A percentile compares a stretch with the other conserved stretches of the same genome.
Conservation (phyloP, 1,284 basidiomycete genomes). For the Athelia psychrophila region DNA sequence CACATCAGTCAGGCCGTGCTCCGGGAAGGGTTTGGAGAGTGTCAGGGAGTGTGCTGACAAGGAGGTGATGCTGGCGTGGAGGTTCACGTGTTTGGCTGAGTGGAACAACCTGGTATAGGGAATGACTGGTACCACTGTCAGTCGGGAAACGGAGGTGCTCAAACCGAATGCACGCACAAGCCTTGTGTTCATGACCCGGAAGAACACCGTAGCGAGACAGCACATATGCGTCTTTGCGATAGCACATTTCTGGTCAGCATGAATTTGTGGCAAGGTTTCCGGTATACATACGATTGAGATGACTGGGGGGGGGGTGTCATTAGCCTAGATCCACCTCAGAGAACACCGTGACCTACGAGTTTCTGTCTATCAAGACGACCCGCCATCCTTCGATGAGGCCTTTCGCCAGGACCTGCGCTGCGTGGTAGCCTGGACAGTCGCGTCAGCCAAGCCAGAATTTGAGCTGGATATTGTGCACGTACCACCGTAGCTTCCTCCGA, state of each 20-base stretch:
- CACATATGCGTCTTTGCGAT: constrained; percentile 51
- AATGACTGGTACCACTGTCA: constrained; percentile 42
- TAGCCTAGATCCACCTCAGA: not conserved
- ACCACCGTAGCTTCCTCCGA: constrained; percentile 39
- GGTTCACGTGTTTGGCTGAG: constrained; percentile 21
- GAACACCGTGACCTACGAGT: constrained; percentile 41
- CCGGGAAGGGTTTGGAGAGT: constrained; percentile 44
- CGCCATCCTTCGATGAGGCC: constrained; percentile 58
- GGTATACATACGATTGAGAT: constrained; percentile 39
- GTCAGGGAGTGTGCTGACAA: constrained; percentile 43
- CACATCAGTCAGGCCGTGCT: constrained; percentile 32
- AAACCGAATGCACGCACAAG: constrained; percentile 40
- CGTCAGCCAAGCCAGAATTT: too few relatives aligned
- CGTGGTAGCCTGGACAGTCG: constrained; percentile 35
- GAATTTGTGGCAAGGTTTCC: constrained; percentile 2
- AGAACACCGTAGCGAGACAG: constrained; percentile 64
- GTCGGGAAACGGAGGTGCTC: not conserved
- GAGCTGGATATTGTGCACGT: constrained; percentile 1
- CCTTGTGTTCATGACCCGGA: constrained; percentile 70
- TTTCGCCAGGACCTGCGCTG: constrained; percentile 54
- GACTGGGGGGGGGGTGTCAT: constrained; percentile 29
- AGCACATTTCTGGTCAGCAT: not conserved
- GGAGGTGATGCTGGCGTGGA: constrained; percentile 47
- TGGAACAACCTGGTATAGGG: constrained; percentile 53
- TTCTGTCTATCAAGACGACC: constrained; percentile 71